These are phyloP conservation scores for Phoma sp. DNA, from an alignment of 2,329 filamentous ascomycete genomes.

Conservation along the genomic window DNA sequence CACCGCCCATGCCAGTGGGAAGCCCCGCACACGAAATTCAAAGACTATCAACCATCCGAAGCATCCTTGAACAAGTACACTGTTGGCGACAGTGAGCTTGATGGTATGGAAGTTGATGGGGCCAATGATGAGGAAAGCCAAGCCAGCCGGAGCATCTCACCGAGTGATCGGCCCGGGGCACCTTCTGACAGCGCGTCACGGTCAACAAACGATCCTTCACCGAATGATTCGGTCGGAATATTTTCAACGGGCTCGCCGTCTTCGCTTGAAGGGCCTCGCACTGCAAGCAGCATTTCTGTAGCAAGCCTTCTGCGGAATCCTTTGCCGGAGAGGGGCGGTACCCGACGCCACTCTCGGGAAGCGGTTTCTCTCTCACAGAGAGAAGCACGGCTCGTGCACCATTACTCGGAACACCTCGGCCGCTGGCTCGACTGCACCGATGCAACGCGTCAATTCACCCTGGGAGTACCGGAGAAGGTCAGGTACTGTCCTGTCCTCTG, in stretches of 20 bases:
- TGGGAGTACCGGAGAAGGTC: constrained; percentile 37
- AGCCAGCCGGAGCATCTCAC: constrained; percentile 25
- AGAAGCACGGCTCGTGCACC: constrained; percentile 38
- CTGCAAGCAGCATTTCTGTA: constrained; percentile 13
- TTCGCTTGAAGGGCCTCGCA: background rate
- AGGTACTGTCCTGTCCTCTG: constrained; percentile 36
- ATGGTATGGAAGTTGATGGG: constrained; percentile 25
- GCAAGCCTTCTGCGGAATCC: constrained; percentile 19
- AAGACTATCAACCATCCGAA: constrained; percentile 31
- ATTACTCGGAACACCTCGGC: constrained; percentile 40
- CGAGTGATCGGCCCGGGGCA: constrained; percentile 18
- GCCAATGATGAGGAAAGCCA: constrained; percentile 20
- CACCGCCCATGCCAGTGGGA: constrained; percentile 42
- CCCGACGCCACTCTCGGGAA: constrained; percentile 9
- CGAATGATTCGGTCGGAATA: constrained; percentile 14
- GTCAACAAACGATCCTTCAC: constrained; percentile 21
- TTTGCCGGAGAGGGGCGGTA: constrained; percentile 5
- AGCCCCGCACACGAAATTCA: constrained; percentile 34
- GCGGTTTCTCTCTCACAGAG: constrained; percentile 24
- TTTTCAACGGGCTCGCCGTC: constrained; percentile 23
- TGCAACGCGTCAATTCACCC: constrained; percentile 39
- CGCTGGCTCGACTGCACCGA: constrained; percentile 44
- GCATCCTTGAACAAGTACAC: constrained; percentile 23
- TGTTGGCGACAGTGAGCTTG: constrained; percentile 13
- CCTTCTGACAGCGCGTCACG: constrained; percentile 18